These are phyloP conservation scores for Massospora cicadina DNA, from an alignment of 371 early-diverging fungal genomes.

Conservation along the genomic window DNA sequence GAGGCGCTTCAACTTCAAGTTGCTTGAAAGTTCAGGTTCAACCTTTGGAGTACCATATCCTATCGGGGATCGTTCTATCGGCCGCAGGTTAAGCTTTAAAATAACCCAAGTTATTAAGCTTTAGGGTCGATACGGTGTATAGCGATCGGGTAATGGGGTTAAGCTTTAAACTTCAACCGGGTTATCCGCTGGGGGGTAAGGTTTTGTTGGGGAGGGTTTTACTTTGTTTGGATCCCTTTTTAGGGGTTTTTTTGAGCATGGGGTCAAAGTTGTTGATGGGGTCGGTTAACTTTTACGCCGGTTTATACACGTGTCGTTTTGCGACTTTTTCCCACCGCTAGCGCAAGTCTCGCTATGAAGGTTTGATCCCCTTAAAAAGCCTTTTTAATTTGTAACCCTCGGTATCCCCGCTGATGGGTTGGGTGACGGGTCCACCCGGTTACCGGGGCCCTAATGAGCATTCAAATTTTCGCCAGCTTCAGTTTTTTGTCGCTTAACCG, in stretches of 20 bases:
- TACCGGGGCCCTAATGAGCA: neutral
- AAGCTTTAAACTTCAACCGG: neutral
- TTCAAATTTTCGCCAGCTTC: neutral
- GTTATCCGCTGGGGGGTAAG: no score
- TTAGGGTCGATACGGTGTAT: neutral
- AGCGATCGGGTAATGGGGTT: neutral
- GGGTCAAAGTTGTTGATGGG: no score
- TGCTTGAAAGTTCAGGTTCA: neutral
- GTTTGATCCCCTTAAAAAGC: no score
- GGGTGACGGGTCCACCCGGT: neutral
- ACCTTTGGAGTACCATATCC: neutral
- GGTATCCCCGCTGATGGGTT: neutral
- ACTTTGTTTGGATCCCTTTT: no score
- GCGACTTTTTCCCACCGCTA: no score
- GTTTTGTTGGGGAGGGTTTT: no score
- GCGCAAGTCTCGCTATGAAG: no score
- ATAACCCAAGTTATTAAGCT: neutral
- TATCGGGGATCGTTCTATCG: neutral
- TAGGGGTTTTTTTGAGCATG: no score
- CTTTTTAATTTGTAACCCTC: neutral
- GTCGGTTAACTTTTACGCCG: no score
- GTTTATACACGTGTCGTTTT: no score
- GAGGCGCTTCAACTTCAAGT: neutral
- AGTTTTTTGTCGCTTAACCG: neutral
- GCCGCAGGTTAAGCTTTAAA: neutral